A percentile compares a stretch with the other conserved stretches of the same genome.
These are phyloP conservation scores for Xylariaceae sp. DNA, from an alignment of 2,329 filamentous ascomycete genomes.

Conservation along the genomic window DNA sequence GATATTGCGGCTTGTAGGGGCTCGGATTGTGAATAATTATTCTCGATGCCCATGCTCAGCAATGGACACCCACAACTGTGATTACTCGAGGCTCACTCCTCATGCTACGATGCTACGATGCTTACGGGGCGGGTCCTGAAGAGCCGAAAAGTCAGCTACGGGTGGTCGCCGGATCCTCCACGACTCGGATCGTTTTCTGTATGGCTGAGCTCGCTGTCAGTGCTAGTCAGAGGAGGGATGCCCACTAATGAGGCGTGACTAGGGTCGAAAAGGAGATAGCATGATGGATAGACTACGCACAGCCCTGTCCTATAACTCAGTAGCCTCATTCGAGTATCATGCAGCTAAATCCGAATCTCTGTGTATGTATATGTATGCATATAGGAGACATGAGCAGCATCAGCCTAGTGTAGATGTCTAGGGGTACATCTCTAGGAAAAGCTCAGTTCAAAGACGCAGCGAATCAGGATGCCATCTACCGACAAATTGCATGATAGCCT, in stretches of 20 bases:
- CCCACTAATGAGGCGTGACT: neutral
- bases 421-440: conserved; percentile 1
- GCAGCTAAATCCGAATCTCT: neutral
- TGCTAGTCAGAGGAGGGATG: conserved; percentile 1
- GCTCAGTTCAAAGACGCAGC: conserved; percentile 20
- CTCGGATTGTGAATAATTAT: neutral
- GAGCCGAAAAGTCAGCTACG: too few relatives aligned
- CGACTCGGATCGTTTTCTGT: too few relatives aligned
- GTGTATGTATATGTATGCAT: conserved; percentile 1
- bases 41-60: conserved; percentile 15
- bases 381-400: neutral
- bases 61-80: conserved; percentile 5
- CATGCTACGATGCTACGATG: conserved; percentile 24
- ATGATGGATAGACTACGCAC: neutral
- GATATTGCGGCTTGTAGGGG: conserved; percentile 6
- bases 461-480: conserved; percentile 11
- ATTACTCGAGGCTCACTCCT: conserved; percentile 30
- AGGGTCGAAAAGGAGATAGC: conserved; percentile 6
- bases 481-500: conserved; percentile 6
- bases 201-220: too few relatives aligned
- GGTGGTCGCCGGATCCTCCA: too few relatives aligned
- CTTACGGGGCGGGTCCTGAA: conserved; percentile 23
- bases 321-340: conserved; percentile 2
- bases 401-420: conserved; percentile 1
- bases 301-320: conserved; percentile 12